These are phyloP conservation scores for Blastomyces silverae DNA, from an alignment of 2,329 filamentous ascomycete genomes.

Conservation along the genomic window DNA sequence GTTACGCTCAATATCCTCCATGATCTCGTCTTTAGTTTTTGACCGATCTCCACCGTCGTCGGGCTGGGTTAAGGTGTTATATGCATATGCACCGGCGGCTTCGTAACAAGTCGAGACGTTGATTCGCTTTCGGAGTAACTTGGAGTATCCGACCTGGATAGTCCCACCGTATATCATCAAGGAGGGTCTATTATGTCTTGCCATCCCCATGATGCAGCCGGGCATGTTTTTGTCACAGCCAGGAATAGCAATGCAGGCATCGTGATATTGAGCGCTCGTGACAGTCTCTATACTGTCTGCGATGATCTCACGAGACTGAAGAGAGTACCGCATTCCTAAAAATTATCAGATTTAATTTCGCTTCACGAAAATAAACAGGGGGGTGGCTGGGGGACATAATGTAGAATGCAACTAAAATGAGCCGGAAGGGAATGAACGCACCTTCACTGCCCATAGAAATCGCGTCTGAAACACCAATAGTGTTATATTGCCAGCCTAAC, in stretches of 20 bases:
- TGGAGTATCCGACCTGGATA: constrained; percentile 78
- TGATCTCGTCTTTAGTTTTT: constrained; percentile 66
- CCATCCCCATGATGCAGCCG: constrained; percentile 82
- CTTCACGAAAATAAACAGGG: background rate
- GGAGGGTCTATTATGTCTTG: constrained; percentile 82
- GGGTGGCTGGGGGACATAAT: background rate
- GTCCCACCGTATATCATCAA: constrained; percentile 95
- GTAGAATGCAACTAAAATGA: background rate
- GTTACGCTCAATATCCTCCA: constrained; percentile 73
- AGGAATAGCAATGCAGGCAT: constrained; percentile 87
- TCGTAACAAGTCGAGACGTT: constrained; percentile 89
- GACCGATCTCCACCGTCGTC: constrained; percentile 57
- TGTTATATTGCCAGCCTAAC: constrained; percentile 93
- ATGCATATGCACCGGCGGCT: constrained; percentile 73
- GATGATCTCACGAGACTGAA: constrained; percentile 86
- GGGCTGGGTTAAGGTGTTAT: constrained; percentile 65
- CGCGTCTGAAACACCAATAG: constrained; percentile 79
- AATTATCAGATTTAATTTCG: constrained; percentile 11
- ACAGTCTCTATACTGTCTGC: constrained; percentile 92
- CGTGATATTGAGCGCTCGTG: constrained; percentile 84
- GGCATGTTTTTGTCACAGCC: constrained; percentile 99
- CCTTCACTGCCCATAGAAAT: constrained; percentile 95
- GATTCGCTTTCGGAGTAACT: constrained; percentile 67
- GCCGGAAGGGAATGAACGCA: constrained; percentile 30
- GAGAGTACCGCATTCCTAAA: constrained; percentile 82